phyloP scores from a whole-genome alignment of 805 yeast genomes.

The Candida silvatica region DNA sequence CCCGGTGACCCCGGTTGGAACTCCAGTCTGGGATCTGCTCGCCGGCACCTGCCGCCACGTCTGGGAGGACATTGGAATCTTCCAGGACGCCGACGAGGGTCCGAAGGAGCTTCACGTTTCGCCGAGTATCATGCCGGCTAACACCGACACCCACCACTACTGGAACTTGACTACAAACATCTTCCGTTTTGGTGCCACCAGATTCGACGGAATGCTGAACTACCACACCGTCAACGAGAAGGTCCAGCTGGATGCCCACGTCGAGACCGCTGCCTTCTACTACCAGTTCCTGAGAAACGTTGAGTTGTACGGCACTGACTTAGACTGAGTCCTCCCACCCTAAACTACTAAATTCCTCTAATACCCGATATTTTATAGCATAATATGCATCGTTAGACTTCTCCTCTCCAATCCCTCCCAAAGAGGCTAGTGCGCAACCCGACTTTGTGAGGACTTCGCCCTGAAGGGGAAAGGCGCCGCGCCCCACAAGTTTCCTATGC shows the following conservation, averaged over 20 bases:
- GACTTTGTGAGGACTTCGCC: no score
- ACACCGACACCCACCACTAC: conserved; percentile 54
- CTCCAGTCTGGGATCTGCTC: conserved; percentile 42
- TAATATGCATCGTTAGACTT: no score
- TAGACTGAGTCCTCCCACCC: neutral
- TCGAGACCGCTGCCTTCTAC: conserved; percentile 4
- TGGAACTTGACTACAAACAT: conserved; percentile 48
- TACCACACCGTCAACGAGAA: conserved; percentile 5
- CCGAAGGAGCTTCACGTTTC: conserved; percentile 23
- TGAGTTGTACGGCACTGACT: neutral
- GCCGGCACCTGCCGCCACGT: conserved; percentile 60
- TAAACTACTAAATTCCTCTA: conserved; percentile 1
- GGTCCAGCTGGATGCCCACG: conserved; percentile 3
- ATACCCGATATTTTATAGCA: no score
- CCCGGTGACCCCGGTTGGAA: conserved; percentile 33
- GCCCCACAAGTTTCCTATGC: no score
- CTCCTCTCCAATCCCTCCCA: no score
- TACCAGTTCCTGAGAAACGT: neutral
- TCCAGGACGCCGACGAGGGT: conserved; percentile 14
- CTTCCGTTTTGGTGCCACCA: conserved; percentile 40
- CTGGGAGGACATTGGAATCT: conserved; percentile 44
- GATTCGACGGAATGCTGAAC: conserved; percentile 10
- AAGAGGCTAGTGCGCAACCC: no score
- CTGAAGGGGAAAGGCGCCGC: no score
- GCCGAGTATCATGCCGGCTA: conserved; percentile 45